Evolutionary conservation across 2,329 filamentous ascomycete species (phyloP), one percentile per base, ranked within the genome.

Genomic region (Periconia digitata): DNA sequence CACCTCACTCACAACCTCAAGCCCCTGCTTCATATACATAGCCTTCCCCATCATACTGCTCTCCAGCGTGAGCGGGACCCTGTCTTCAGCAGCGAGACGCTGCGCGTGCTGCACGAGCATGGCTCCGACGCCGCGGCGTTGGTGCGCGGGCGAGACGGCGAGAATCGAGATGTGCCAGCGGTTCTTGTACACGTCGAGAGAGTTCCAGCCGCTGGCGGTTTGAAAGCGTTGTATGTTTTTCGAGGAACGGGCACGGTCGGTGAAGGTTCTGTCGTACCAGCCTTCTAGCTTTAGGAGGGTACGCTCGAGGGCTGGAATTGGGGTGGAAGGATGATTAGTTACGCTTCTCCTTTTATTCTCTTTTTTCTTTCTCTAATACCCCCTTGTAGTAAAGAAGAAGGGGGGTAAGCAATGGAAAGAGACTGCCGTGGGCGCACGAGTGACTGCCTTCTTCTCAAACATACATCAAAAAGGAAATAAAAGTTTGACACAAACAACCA

Each of bases 21-120:
- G 60, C 6, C 59, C 59, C 13, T 22, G 36, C 46, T 56, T 64
- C 29, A 39, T 18, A 46, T 64, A 64, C 37, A 64, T 17, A 15
- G n/a, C 38, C 21, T 45, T 53, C 12, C 57, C 60, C 10, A 43
- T 40, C 1, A 52, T 34, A 43, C 55, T 62, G 16, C 52, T 36
- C 34, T 61, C 54, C 37, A 61, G 44, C 16, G 53, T 54, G 27
- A 62, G 21, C 8, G 60, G 59, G 20, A 64, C 12, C 15, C 46
- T 38, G 10, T 61, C 59, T 8, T 53, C 44, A 6, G 36, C 27
- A 17, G 60, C 60, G 10, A 60, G 37, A 17, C 42, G 41, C 43
- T 56, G 49, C 5, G 50, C 53, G 35, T 56, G 29, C 16, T 49
- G 13, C 8, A 64, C 24, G 3, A 64, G 38, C 50, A 47, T 52